Base-by-base conservation (phyloP, 805 yeast species). In the Suhomyces sp. region DNA sequence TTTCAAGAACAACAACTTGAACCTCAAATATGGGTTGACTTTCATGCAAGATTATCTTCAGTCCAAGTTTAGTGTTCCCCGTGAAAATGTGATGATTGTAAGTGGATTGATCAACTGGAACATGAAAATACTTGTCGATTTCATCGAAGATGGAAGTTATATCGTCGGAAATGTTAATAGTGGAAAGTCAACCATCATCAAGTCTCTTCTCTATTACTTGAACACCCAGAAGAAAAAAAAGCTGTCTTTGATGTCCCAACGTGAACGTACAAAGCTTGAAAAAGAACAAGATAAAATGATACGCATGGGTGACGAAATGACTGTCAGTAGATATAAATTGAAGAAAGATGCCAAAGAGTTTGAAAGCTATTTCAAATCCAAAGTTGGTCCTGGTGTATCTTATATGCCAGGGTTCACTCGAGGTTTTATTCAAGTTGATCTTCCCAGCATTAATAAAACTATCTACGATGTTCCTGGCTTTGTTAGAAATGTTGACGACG, bases 391-490 rank as follows among this genome's bases (percentile, higher is more conserved):
- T 0, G 71, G 77, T 1, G 51, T 64, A 5, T 68, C 77, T 24
- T 56, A 64, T 35, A 58, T 82, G 29, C 95, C 95, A 0, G 88
- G 88, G 18, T 76, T 80, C 53, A 88, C 96, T 0, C 69, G 86
- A 48, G 70, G 65, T 3, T 48, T 69, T 10, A 69, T 75, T 18
- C 55, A 53, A 4, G 40, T 57, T 14, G 51, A 46, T 8, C 40
- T 62, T 19, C 36, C 60, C 43, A 48, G 56, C 6, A 18, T 39
- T 14, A 54, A 73, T 4, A 53, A 51, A 16, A 48, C 56, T 1
- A 43, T 73, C 3, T 53, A 58, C 33, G 80, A 75, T 46, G 72
- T 72, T 1, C 79, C 79, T 0, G 79, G 79, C 0, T 73, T 68
- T 40, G 46, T 60, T 12, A 40, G 48, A 19, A 27, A 33, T 9